Conservation (phyloP, 1,139 yeast genomes). For the Hansenula sp. region DNA sequence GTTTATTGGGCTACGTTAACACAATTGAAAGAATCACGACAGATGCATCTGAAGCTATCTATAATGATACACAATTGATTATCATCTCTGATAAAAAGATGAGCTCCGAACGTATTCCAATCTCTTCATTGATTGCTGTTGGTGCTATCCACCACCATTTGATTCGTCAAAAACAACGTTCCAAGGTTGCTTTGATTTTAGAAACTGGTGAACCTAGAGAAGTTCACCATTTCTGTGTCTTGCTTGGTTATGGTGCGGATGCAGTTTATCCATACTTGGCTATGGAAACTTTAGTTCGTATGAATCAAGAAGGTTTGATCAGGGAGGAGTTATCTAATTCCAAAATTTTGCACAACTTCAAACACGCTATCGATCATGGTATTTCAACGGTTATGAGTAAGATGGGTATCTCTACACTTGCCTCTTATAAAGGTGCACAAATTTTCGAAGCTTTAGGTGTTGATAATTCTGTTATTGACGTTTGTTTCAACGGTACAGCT, state of each 20-base stretch:
- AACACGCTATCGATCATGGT: conserved; percentile 82
- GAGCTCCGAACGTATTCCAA: conserved; percentile 61
- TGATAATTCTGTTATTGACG: conserved; percentile 91
- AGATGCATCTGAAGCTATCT: conserved; percentile 84
- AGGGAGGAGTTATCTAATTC: conserved; percentile 51
- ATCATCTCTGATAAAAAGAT: conserved; percentile 72
- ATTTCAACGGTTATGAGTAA: conserved; percentile 96
- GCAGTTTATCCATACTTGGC: conserved; percentile 93
- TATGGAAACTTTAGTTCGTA: conserved; percentile 80
- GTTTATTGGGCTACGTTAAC: conserved; percentile 78
- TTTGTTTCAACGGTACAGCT: conserved; percentile 96
- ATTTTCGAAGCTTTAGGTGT: conserved; percentile 96
- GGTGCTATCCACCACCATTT: conserved; percentile 98
- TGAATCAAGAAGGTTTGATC: conserved; percentile 78
- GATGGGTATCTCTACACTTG: conserved; percentile 98
- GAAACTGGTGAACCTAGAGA: conserved; percentile 98
- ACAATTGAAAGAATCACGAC: conserved; percentile 86
- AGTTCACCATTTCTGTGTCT: conserved; percentile 92
- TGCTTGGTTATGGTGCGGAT: conserved; percentile 97
- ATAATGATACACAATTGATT: conserved; percentile 68
- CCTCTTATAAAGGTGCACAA: conserved; percentile 98
- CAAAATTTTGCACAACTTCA: conserved; percentile 69
- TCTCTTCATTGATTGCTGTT: conserved; percentile 88
- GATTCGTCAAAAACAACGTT: conserved; percentile 93
- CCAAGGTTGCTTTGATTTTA: conserved; percentile 85